Percentiles rank a stretch among this genome's conserved stretches.
Conservation (phyloP, 768 basidiomycete genomes). For the Sistotremastrum niveocremeum region DNA sequence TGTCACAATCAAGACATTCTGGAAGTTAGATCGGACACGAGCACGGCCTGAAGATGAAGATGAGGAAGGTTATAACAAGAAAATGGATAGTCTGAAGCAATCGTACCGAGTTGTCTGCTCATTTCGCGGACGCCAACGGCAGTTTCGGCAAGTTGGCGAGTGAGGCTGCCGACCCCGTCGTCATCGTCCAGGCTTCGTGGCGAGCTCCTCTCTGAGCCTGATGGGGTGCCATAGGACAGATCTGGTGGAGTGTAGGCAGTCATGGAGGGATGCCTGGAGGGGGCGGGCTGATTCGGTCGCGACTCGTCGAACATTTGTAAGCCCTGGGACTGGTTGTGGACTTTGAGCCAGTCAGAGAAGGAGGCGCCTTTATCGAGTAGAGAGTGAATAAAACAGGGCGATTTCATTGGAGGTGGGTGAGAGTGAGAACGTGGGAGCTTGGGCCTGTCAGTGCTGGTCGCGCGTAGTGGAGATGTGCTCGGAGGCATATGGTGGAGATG, state of each 20-base stretch:
- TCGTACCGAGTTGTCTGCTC: conserved; percentile 91
- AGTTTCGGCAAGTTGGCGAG: conserved; percentile 89
- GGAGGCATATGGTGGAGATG: background rate
- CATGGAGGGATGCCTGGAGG: conserved; percentile 5
- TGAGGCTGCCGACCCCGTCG: conserved; percentile 64
- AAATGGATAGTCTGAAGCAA: conserved; percentile 12
- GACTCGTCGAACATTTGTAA: too few species aligned
- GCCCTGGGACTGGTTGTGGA: conserved; percentile 23
- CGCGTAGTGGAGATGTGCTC: background rate
- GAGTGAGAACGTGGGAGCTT: conserved; percentile 11
- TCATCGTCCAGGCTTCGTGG: conserved; percentile 37
- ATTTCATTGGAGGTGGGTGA: conserved; percentile 29
- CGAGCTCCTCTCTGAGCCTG: conserved; percentile 12
- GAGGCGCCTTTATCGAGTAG: conserved; percentile 75
- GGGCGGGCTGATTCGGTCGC: background rate
- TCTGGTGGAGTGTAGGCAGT: conserved; percentile 11
- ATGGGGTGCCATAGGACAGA: conserved; percentile 9
- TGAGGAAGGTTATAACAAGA: conserved; percentile 2
- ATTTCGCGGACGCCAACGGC: conserved; percentile 95
- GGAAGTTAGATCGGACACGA: conserved; percentile 80
- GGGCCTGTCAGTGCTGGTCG: conserved; percentile 5
- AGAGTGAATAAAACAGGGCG: conserved; percentile 90
- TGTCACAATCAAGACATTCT: conserved; percentile 88
- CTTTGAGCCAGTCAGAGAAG: conserved; percentile 57
- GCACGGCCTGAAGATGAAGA: conserved; percentile 55